Evolutionary conservation across 2,329 filamentous ascomycete genomes (phyloP).

Genomic region (Aspergillus uvarum): DNA sequence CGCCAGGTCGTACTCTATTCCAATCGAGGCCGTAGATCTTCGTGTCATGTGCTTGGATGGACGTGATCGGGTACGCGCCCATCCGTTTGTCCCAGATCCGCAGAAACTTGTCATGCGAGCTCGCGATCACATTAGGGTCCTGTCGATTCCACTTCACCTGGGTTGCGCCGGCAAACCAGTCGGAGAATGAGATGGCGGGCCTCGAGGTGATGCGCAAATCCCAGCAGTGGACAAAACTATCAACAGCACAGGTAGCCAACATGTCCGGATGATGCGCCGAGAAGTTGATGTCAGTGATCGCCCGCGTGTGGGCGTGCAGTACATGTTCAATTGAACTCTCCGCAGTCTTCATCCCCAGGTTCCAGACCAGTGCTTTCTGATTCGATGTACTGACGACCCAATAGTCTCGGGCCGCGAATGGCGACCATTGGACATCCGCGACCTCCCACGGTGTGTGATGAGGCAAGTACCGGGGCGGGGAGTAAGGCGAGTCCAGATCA

Average conservation of each 20-base stretch:
- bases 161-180: conserved; percentile 91
- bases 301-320: conserved; percentile 78
- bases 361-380: conserved; percentile 92
- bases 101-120: conserved; percentile 82
- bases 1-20: conserved; percentile 73
- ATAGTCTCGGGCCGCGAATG: conserved; percentile 82
- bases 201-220: conserved; percentile 73
- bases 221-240: conserved; percentile 92
- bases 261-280: conserved; percentile 88
- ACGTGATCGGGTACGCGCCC: conserved; percentile 73
- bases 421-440: conserved; percentile 95
- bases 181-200: conserved; percentile 77
- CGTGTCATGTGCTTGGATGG: conserved; percentile 82
- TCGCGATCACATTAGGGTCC: conserved; percentile 81
- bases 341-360: conserved; percentile 68
- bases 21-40: conserved; percentile 97
- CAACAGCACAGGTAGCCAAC: conserved; percentile 85
- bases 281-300: conserved; percentile 96
- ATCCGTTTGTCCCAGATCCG: conserved; percentile 89
- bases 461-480: conserved; percentile 77
- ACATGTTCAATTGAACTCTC: conserved; percentile 87
- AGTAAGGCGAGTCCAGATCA: conserved; percentile 86
- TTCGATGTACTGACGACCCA: conserved; percentile 96
- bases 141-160: conserved; percentile 95
- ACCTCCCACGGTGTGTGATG: conserved; percentile 92